Base-by-base conservation (phyloP, 192 early-diverging fungal genomes). In the Funneliformis geosporum region DNA sequence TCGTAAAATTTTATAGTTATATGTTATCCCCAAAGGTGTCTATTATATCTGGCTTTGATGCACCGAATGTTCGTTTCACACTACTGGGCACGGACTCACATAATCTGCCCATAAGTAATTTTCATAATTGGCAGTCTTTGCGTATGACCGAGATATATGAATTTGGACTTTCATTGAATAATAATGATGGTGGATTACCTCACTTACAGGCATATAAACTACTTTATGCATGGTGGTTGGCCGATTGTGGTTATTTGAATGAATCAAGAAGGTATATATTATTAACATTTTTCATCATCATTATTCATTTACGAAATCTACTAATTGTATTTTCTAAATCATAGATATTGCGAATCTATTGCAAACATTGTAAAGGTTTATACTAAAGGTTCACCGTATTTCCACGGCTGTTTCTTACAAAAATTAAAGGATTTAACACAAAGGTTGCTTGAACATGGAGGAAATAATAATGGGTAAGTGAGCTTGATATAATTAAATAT, bases 191-290 rank as follows among this genome's bases (percentile, higher is more conserved):
- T 21, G 80, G 84, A 25, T 70, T 99, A n/a, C 94, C 95, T n/a
- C 93, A 94, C 78, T 82, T 99, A 62, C 96, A 98, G 80, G 90
- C 90, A 0, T 96, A 96, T 90, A 98, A 98, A 80, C 85, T 99
- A 8, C 74, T 84, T 39, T 89, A 94, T 79, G 94, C 95, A 18
- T 92, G 90, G 88, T 90, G 91, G 83, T 87, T 99, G 9, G 88
- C 89, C 10, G 97, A 98, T 67, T 85, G 90, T 67, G 96, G 98
- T 6, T 88, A 91, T 79, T 80, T 89, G 5, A 88, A 89, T 47
- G 88, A 92, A 69, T 94, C 98, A 5, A 81, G 81, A 86, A 82
- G 85, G 85, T 84, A 81, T 25, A 40, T 25, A 68, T 55, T 46
- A 33, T 33, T 21, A 71, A 23, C 14, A 60, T 8, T 60, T 1